These are phyloP conservation scores for Globisporangium acanthophoron DNA, from an alignment of 352 stramenopile species.

Conservation along the genomic window DNA sequence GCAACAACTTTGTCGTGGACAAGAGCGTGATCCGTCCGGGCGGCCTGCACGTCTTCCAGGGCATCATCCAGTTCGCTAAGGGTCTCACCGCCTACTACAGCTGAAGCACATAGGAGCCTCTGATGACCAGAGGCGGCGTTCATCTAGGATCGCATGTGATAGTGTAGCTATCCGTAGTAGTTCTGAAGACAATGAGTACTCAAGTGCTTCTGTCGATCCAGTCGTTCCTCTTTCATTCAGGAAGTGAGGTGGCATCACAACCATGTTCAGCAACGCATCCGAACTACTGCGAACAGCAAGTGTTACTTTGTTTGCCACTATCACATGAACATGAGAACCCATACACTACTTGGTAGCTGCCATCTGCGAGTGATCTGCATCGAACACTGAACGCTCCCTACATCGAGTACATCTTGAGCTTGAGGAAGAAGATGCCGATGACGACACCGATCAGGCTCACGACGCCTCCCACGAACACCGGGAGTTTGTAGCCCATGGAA, in stretches of 20 bases:
- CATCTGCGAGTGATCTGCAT: too few relatives aligned
- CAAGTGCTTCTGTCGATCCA: too few relatives aligned
- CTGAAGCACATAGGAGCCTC: neutral
- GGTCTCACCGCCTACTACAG: slow-evolving; percentile 17
- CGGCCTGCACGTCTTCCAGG: slow-evolving; percentile 19
- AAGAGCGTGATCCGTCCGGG: slow-evolving; percentile 14
- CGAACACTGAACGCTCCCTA: neutral
- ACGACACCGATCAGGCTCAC: neutral
- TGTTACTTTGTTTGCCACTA: too few relatives aligned
- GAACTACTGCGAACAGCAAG: too few relatives aligned
- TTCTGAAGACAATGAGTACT: too few relatives aligned
- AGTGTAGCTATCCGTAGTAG: too few relatives aligned
- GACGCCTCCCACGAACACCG: neutral
- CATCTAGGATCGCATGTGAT: too few relatives aligned
- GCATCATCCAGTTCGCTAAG: slow-evolving; percentile 18
- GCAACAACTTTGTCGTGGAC: slow-evolving; percentile 18
- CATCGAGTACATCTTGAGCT: neutral
- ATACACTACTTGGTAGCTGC: too few relatives aligned
- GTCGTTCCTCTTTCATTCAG: too few relatives aligned
- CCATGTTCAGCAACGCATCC: too few relatives aligned
- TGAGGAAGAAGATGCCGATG: neutral
- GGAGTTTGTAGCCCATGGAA: slow-evolving; percentile 8
- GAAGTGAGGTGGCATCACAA: too few relatives aligned
- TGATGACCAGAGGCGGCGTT: neutral
- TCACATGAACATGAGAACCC: too few relatives aligned